Percentiles rank a stretch among this genome's conserved stretches.
Conservation (phyloP, 768 basidiomycete species). For the Tylopilus balloui region DNA sequence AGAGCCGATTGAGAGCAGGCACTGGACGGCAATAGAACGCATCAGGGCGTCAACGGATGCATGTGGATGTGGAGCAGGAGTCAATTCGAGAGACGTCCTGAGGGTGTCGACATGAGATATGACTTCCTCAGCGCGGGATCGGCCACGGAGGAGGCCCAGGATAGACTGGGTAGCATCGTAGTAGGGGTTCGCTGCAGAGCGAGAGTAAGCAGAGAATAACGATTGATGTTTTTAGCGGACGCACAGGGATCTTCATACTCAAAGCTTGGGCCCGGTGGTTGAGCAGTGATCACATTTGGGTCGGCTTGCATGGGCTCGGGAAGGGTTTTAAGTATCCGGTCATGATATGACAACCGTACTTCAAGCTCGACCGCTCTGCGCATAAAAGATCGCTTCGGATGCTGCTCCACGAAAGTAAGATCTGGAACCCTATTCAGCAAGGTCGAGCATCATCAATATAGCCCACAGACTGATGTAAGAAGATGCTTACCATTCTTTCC, state of each 20-base stretch:
- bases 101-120: constrained; percentile 68
- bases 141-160: constrained; percentile 74
- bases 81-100: constrained; percentile 54
- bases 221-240: constrained; percentile 15
- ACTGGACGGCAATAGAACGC: constrained; percentile 81
- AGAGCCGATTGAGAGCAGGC: constrained; percentile 85
- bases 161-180: constrained; percentile 77
- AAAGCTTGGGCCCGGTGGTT: constrained; percentile 75
- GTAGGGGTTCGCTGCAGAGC: constrained; percentile 61
- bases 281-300: constrained; percentile 56
- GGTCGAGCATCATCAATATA: neutral
- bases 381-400: constrained; percentile 88
- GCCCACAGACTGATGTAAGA: neutral
- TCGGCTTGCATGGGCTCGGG: constrained; percentile 77
- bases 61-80: constrained; percentile 47
- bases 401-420: constrained; percentile 62
- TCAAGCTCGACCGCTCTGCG: constrained; percentile 84
- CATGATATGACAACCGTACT: constrained; percentile 87
- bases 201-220: neutral
- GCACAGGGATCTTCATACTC: constrained; percentile 79
- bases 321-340: constrained; percentile 84
- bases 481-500: constrained; percentile 88
- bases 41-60: constrained; percentile 62
- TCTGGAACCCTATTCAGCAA: constrained; percentile 70
- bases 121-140: constrained; percentile 77